Evolutionary conservation across 306 rosid genomes (phyloP), one percentile per base, ranked within the genome.

Genomic region (Alnus rubra): DNA sequence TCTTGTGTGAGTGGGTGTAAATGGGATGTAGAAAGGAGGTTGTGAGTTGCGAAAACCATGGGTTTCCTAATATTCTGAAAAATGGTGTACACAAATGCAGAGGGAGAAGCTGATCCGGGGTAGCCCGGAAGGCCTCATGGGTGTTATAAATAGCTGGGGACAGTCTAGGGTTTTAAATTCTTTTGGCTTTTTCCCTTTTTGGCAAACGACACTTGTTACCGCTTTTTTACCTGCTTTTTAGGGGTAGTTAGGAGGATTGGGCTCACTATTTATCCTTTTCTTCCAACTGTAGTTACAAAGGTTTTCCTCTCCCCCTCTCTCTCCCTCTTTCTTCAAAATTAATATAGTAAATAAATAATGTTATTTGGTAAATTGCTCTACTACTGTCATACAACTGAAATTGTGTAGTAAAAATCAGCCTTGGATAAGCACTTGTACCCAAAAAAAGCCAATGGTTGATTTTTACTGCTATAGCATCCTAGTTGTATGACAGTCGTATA

Each of bases 61-160:
- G 91, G 84, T 72, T 86, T 86, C 85, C 84, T 79, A 81, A 60
- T 71, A 79, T 78, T 85, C 73, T 71, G 83, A 85, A 86, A 85
- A 79, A 84, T 86, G 79, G 81, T 39, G 4, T 89, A 87, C 87
- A 83, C 82, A 83, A 48, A 82, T 78, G 78, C 87, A 80, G 90
- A 74, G 84, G 87, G 85, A 86, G 89, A 79, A 87, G 85, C 82
- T 84, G 93, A 86, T 85, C 87, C 86, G 80, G 75, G 69, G 79
- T 39, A 80, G 81, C 76, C 74, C 84, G 83, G 58, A 77, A 83
- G 82, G 60, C 86, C 86, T 87, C 85, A 31, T 77, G 84, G 79
- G 75, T 65, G 79, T 84, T 87, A 90, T 89, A 90, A 94, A 92
- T 89, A 86, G 93, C 86, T 74, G 88, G 86, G 93, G 90, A 81